phyloP scores from a whole-genome alignment of 176 grass and related monocot genomes.

The Carex pumila region DNA sequence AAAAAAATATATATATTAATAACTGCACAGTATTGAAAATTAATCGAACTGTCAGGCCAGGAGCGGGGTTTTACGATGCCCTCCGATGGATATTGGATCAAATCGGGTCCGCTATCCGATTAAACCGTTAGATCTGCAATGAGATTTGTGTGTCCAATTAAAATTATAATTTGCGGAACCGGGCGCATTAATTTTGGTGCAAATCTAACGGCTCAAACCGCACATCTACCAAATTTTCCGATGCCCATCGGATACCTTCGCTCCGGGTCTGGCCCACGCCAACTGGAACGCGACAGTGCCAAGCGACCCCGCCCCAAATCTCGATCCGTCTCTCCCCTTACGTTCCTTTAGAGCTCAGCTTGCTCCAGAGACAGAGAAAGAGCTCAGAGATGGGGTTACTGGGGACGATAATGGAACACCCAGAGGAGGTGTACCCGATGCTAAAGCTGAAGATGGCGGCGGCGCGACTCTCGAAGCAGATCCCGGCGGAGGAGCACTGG shows the following conservation, averaged over 20 bases:
- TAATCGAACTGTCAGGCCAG: neutral
- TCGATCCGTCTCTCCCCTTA: neutral
- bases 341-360: neutral
- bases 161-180: no score
- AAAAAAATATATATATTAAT: no score
- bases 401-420: slow-evolving; percentile 31
- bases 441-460: slow-evolving; percentile 70
- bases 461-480: slow-evolving; percentile 70
- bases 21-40: neutral
- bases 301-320: neutral
- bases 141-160: no score
- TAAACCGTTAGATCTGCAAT: no score
- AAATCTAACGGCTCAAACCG: no score
- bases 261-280: neutral
- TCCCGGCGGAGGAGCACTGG: slow-evolving; percentile 85
- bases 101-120: no score
- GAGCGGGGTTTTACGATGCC: no score
- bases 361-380: neutral
- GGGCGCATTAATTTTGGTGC: no score
- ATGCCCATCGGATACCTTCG: no score
- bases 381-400: slow-evolving; percentile 25
- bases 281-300: neutral
- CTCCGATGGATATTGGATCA: no score
- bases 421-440: slow-evolving; percentile 69
- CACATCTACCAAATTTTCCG: no score